Percentiles rank a stretch among this genome's conserved stretches.
phyloP scores from a whole-genome alignment of 2,329 filamentous ascomycete genomes.

The Pseudocercospora vitis region DNA sequence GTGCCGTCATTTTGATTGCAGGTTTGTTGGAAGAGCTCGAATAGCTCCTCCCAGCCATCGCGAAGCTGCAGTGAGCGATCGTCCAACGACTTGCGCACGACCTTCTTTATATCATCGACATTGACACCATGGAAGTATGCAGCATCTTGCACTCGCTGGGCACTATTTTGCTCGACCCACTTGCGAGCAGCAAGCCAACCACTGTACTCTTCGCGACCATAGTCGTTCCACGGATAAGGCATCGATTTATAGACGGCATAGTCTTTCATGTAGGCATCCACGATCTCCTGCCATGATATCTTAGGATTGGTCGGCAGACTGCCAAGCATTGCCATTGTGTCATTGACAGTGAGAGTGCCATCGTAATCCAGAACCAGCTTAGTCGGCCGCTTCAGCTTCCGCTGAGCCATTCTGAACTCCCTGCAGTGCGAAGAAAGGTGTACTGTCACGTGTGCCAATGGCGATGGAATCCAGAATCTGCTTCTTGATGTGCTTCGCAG shows the following conservation, averaged over 20 bases:
- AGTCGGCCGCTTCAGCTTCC: constrained; percentile 18
- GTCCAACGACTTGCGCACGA: constrained; percentile 34
- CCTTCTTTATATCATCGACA: constrained; percentile 32
- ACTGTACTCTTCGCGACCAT: constrained; percentile 39
- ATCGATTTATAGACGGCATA: constrained; percentile 37
- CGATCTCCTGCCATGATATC: constrained; percentile 40
- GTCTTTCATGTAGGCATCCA: constrained; percentile 45
- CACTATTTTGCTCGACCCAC: constrained; percentile 44
- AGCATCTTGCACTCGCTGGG: constrained; percentile 42
- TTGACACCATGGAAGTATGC: constrained; percentile 44
- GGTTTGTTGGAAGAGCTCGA: constrained; percentile 27
- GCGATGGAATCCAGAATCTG: not conserved
- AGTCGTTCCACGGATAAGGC: constrained; percentile 32
- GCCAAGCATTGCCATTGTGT: constrained; percentile 48
- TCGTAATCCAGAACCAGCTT: constrained; percentile 49
- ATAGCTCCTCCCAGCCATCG: constrained; percentile 39
- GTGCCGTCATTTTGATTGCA: constrained; percentile 1
- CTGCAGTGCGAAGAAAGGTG: not conserved
- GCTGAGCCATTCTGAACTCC: constrained; percentile 11
- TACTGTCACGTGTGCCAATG: not conserved
- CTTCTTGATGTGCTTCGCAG: constrained; percentile 5
- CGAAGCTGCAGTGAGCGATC: constrained; percentile 40
- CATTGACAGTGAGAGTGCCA: constrained; percentile 47
- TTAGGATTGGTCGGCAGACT: constrained; percentile 37
- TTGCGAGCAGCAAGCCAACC: constrained; percentile 41